phyloP scores from a whole-genome alignment of 2,329 filamentous ascomycete species.

The Mycosphaerelloides madeirae region DNA sequence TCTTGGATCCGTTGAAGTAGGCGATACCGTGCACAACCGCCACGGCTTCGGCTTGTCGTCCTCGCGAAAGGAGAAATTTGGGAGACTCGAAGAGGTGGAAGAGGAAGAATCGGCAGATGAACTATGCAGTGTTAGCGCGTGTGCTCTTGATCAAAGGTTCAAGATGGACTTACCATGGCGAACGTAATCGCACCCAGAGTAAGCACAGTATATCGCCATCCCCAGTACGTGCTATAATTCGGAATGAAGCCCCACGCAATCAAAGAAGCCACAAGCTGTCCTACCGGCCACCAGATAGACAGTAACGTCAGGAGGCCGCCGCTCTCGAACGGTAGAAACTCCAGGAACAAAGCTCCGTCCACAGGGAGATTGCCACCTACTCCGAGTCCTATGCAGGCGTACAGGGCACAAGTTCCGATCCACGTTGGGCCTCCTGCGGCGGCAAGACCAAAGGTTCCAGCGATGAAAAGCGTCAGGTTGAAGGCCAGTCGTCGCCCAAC shows the following conservation, averaged over 20 bases:
- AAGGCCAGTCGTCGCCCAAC: conserved; percentile 76
- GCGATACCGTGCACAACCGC: conserved; percentile 49
- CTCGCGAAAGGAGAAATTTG: conserved; percentile 73
- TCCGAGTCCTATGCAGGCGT: conserved; percentile 43
- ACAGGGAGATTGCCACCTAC: conserved; percentile 67
- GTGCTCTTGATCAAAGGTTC: too few relatives aligned
- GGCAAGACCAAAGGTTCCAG: conserved; percentile 64
- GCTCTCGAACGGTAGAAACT: conserved; percentile 62
- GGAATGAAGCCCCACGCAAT: conserved; percentile 24
- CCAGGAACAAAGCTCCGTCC: conserved; percentile 75
- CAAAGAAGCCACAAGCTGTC: conserved; percentile 67
- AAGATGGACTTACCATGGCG: conserved; percentile 47
- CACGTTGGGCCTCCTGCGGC: conserved; percentile 64
- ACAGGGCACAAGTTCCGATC: conserved; percentile 42
- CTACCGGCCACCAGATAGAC: conserved; percentile 84
- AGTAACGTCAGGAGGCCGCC: conserved; percentile 76
- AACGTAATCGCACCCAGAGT: conserved; percentile 69
- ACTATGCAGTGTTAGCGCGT: conserved; percentile 32
- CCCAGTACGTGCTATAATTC: conserved; percentile 52
- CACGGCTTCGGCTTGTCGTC: conserved; percentile 72
- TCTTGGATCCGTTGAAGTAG: conserved; percentile 46
- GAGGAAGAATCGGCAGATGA: conserved; percentile 69
- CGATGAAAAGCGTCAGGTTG: conserved; percentile 72
- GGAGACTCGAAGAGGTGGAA: conserved; percentile 83
- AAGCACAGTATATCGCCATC: conserved; percentile 71